Base-by-base conservation (phyloP, 129 eudicot genomes). In the Ambrosia artemisiifolia region DNA sequence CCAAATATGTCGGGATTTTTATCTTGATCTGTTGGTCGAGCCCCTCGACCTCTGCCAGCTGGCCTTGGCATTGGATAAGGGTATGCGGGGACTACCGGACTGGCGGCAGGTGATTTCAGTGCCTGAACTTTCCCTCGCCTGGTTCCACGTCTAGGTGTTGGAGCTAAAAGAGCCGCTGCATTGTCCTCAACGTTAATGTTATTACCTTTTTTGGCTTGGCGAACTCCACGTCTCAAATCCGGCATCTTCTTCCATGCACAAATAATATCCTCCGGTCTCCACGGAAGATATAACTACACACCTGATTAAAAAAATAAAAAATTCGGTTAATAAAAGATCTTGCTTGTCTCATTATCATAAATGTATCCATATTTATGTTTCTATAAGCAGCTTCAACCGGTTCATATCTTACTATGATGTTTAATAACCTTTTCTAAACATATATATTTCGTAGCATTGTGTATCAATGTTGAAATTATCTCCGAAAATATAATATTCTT, bases 221-320 rank as follows among this genome's bases (percentile, higher is more conserved):
- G 88, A 70, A 75, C 85, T 70, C 88, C 88, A 81, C 83, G 81
- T 81, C 88, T 84, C 88, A 84, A 84, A 24, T 24, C 28, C 28
- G 28, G 28, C 28, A 81, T 84, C 83, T 81, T 84, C 83, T 78
- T 74, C 85, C 88, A 81, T 84, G 85, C 88, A 84, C 83, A 63
- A 44, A 67, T 57, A 57, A 79, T 53, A 74, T 74, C 54, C 80
- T 63, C 70, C 69, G 17, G 42, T 28, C 75, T 67, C 65, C 6
- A 24, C 43, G 20, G 24, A 74, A 14, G 43, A 49, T 50, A 36
- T 64, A 56, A 35, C 30, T 71, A 42, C 57, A 71, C 56, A 57
- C 16, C 60, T 53, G 60, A 53, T 53, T 6, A 17, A 17, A 53
- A 17, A 17, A 18, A 48, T 11, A 12, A 12, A 17, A 53, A 53